Evolutionary conservation across 1,139 yeast species (phyloP), one percentile per base, ranked within the genome.

Genomic region (Wickerhamomyces sp.): DNA sequence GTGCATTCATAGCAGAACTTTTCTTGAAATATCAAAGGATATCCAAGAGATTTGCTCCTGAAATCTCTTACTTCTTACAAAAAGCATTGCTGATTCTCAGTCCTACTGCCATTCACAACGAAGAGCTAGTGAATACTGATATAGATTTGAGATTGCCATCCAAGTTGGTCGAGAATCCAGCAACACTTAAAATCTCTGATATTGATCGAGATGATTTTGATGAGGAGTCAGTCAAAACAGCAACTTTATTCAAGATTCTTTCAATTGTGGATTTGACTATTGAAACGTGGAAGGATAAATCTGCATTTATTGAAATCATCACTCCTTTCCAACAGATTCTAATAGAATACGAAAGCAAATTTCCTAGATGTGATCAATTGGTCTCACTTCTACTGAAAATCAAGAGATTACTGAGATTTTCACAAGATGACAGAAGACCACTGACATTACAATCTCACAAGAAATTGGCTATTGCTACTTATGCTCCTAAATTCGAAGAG

Each of bases 401-500:
- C 39, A 65, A 64, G 30, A 83, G 79, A 55, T 61, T 84, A 39
- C 58, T 66, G 43, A 80, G 74, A 46, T 71, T 87, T 50, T 68
- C 79, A 7, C 51, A 47, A 6, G 65, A 68, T 27, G 80, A 78
- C 46, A 80, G 93, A 49, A 69, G 64, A 48, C 97, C 97, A 47
- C 75, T 93, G 55, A 70, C 81, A n/a, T 73, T 93, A 53, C 99
- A 94, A 68, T 70, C 78, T n/a, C 97, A 91, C 68, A 80, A 79
- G 60, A 89, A 95, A 33, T 65, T 93, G 47, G 86, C 96, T 5
- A 85, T 94, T 59, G 84, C 93, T 41, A 79, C 96, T 1, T 78
- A 76, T 61, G 85, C 91, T 38, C 99, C 99, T 54, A 84, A 87
- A 67, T 94, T 86, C 62, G 98, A 91, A 67, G 98, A 89, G 61